These are phyloP conservation scores for Protostelium mycophagum DNA, from an alignment of 78 protist species.

Conservation along the genomic window DNA sequence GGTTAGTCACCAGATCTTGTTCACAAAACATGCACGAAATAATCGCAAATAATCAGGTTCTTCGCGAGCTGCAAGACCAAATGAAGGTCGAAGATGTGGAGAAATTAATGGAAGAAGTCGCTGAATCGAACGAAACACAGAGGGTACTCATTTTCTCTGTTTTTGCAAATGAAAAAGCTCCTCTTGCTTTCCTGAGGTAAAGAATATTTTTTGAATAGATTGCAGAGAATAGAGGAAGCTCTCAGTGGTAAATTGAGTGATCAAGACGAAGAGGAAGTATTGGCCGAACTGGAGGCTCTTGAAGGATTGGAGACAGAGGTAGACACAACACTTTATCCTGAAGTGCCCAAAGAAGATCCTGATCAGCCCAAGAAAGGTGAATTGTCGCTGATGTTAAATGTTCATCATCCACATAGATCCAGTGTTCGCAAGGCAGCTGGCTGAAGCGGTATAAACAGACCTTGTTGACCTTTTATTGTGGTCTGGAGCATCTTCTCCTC, in stretches of 20 bases:
- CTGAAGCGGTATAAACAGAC: too few species aligned
- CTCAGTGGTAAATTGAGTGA: conserved; percentile 49
- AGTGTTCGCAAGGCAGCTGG: too few species aligned
- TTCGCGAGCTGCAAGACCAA: conserved; percentile 66
- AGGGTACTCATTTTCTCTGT: conserved; percentile 26
- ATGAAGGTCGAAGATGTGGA: conserved; percentile 77
- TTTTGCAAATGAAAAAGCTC: background rate
- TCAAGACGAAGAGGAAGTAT: conserved; percentile 48
- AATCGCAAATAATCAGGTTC: conserved; percentile 3
- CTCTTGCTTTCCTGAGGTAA: background rate
- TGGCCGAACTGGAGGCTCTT: conserved; percentile 42
- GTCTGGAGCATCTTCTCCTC: too few species aligned
- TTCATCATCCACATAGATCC: too few species aligned
- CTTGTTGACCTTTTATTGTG: too few species aligned
- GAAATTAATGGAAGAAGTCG: conserved; percentile 73
- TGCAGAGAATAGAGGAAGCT: conserved; percentile 25
- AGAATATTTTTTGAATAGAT: background rate
- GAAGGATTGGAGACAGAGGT: too few species aligned
- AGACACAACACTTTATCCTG: too few species aligned
- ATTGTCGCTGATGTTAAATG: too few species aligned
- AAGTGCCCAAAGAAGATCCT: too few species aligned
- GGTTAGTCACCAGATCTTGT: background rate
- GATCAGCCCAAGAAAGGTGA: too few species aligned
- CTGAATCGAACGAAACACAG: conserved; percentile 79
- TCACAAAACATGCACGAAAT: too few species aligned